Base-by-base conservation (phyloP, 768 basidiomycete species). In the Pseudohyphozyma bogoriensis region DNA sequence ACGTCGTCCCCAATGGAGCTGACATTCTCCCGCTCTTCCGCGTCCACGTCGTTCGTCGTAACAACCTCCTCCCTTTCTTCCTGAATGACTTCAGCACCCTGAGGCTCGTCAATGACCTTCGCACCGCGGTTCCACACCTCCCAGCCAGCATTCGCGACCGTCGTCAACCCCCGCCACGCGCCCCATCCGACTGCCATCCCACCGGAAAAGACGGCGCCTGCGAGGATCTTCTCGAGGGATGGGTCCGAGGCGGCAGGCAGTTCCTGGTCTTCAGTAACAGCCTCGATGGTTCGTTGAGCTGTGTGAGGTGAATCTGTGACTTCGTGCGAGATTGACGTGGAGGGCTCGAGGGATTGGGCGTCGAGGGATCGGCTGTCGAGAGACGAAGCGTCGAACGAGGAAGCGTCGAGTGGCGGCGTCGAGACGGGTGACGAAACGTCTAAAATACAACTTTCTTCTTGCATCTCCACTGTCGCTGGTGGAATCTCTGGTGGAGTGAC, bases 171-270 rank as follows among this genome's bases (percentile, higher is more conserved):
- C 39, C 57, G 20, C 62, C 62, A 63, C 0, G 62, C 62, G 16
- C 49, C 51, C 29, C 50, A 55, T 12, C 58, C 44, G 36, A 56
- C 50, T 1, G 62, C 57, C 12, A 63, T 51, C 5, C 62, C 57
- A 24, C 57, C 62, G 53, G 58, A 51, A n/a, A 59, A 53, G 28
- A 63, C 37, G 11, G 56, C 61, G 20, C 61, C 37, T 36, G 49
- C 11, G 35, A 7, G n/a, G 47, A 28, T n/a, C 39, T 15, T 5
- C 32, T 35, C 32, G 10, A 13, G n/a, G 26, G 33, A 11, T 7
- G 32, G 22, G 45, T n/a, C 45, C 10, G 15, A 9, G 24, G 26
- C 45, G 45, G 45, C 24, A 46, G 45, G 45, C 7, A 28, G 26
- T 13, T 15, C 24, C 24, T n/a, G 24, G n/a, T 46, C 24, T 28